Conservation (phyloP, 1,139 yeast genomes). For the Chernovozyma aurita region DNA sequence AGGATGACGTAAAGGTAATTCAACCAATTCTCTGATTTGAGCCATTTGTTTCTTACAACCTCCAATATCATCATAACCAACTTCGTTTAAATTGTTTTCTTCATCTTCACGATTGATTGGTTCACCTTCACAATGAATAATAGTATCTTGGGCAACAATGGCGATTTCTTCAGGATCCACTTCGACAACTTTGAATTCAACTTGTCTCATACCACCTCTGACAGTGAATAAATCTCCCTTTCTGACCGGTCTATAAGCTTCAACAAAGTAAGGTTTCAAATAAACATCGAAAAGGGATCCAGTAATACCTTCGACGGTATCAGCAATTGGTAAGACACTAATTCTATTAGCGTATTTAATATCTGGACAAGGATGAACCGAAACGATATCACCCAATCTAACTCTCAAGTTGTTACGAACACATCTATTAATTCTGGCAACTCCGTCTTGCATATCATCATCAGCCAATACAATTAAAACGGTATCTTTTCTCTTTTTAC, state of each 20-base stretch:
- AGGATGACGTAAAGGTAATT: conserved; percentile 94
- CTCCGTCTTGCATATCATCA: conserved; percentile 95
- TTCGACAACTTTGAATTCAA: conserved; percentile 96
- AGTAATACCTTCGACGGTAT: conserved; percentile 95
- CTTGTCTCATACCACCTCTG: conserved; percentile 98
- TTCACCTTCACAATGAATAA: conserved; percentile 98
- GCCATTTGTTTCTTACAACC: conserved; percentile 99
- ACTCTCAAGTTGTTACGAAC: conserved; percentile 94
- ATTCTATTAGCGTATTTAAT: conserved; percentile 92
- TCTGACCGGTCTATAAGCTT: conserved; percentile 97
- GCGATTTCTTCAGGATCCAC: conserved; percentile 98
- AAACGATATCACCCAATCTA: conserved; percentile 86
- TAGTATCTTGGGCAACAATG: conserved; percentile 97
- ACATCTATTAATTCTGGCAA: conserved; percentile 90
- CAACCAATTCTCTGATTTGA: conserved; percentile 94
- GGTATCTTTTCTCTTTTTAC: conserved; percentile 97
- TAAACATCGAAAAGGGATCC: conserved; percentile 97
- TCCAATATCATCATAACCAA: conserved; percentile 98
- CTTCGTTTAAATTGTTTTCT: conserved; percentile 92
- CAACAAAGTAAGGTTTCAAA: conserved; percentile 96
- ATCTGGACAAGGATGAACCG: conserved; percentile 95
- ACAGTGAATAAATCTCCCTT: conserved; percentile 96
- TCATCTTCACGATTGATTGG: conserved; percentile 99
- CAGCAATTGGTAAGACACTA: conserved; percentile 96
- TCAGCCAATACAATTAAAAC: conserved; percentile 95